Base-by-base conservation (phyloP, 345 rosid species). In the Murraya koenigii region DNA sequence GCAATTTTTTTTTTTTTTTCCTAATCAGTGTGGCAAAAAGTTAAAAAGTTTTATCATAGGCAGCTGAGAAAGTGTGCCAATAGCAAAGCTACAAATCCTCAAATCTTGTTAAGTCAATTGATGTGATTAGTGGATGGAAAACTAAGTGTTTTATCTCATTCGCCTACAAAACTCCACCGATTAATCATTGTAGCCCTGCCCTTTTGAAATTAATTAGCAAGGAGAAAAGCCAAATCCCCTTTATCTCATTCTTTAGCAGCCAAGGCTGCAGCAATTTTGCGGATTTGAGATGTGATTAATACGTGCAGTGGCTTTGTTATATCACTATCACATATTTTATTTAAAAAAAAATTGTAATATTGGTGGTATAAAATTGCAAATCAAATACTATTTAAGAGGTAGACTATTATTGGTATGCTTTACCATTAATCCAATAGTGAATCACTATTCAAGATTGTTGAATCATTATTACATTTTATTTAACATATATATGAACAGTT, bases 81-180 rank as follows among this genome's bases (percentile, higher is more conserved):
- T 49, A 20, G 14, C 66, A 78, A 79, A 78, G 54, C 69, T 81
- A 75, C 83, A 86, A 80, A 75, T 33, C 28, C 28, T n/a, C 23
- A 69, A 33, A 75, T 81, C 72, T 70, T 60, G 59, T 81, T 71
- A 56, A 41, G 41, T 82, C 85, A 71, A 72, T 78, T 80, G 86
- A 82, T 84, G 83, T 81, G 85, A 86, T 82, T 78, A 80, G 56
- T 11, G 36, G 54, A 81, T 11, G 36, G 54, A 81, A 74, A 74
- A 72, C 59, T 52, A 76, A 58, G 72, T 38, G 49, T 72, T 67
- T 44, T 38, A 71, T 72, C 67, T 28, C 60, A 52, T 52, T 65
- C 49, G 66, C 22, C 63, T 15, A 7, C 75, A 7, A 64, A 78
- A 15, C 35, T 75, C 71, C 59, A 70, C 26, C 22, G 23, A 65